A percentile compares a stretch with the other conserved stretches of the same genome.
Evolutionary conservation across 768 basidiomycete species (phyloP).

Genomic region (Collybia nuda): DNA sequence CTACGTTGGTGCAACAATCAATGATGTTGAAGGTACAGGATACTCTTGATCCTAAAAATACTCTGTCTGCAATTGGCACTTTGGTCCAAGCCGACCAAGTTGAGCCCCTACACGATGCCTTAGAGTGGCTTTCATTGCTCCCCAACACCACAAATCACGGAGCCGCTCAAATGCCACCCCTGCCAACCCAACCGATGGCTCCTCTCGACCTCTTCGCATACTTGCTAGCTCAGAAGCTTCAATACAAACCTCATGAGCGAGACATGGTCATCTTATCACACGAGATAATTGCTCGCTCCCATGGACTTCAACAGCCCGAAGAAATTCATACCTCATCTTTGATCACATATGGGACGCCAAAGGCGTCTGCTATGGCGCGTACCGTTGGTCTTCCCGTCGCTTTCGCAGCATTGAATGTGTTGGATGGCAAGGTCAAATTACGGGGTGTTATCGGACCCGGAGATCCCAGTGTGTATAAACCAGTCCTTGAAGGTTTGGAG

Average conservation of each 20-base stretch:
- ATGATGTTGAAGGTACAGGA: conserved; percentile 19
- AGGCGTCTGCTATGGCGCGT: conserved; percentile 82
- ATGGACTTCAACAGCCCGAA: conserved; percentile 10
- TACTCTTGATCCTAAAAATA: conserved; percentile 8
- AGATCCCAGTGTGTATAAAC: conserved; percentile 55
- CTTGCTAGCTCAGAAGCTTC: conserved; percentile 69
- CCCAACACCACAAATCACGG: conserved; percentile 12
- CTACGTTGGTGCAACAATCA: conserved; percentile 26
- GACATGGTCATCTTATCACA: conserved; percentile 89
- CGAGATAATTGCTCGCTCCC: conserved; percentile 57
- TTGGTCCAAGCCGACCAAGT: conserved; percentile 21
- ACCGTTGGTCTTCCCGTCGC: conserved; percentile 90
- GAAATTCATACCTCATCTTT: conserved; percentile 69
- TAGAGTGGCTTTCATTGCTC: conserved; percentile 49
- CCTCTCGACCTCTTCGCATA: conserved; percentile 77
- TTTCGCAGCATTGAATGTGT: conserved; percentile 69
- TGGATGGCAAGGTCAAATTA: conserved; percentile 54
- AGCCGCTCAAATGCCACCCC: conserved; percentile 30
- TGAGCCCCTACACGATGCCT: conserved; percentile 31
- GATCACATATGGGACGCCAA: conserved; percentile 50
- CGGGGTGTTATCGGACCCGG: conserved; percentile 74
- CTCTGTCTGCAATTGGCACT: conserved; percentile 15
- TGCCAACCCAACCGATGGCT: conserved; percentile 40
- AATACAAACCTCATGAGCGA: conserved; percentile 68
- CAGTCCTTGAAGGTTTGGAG: conserved; percentile 63